Evolutionary conservation across 257 asterid species (phyloP).

Genomic region (Verbascum thapsus): DNA sequence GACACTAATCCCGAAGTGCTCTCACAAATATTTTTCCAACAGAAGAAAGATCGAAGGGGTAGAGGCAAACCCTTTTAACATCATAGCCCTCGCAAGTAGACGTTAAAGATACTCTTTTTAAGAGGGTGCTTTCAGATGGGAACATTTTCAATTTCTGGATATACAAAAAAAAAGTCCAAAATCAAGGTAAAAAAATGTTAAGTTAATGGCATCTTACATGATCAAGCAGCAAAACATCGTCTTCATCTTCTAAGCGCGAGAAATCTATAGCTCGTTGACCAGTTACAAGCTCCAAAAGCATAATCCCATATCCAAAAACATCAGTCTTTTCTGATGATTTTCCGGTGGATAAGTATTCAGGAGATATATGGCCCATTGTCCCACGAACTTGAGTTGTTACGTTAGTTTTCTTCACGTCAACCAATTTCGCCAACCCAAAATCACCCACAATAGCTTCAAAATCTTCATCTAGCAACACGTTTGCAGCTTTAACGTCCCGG

Average conservation of each 20-base stretch:
- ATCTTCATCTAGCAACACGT: conserved; percentile 60
- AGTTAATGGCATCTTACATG: conserved; percentile 41
- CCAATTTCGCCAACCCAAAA: conserved; percentile 69
- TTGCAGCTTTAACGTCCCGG: conserved; percentile 72
- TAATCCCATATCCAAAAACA: conserved; percentile 67
- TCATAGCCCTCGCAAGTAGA: too few relatives aligned
- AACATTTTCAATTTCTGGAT: not conserved
- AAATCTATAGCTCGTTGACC: conserved; percentile 74
- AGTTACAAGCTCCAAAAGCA: conserved; percentile 64
- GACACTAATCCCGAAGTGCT: too few relatives aligned
- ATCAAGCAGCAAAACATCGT: conserved; percentile 63
- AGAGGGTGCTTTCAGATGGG: not conserved
- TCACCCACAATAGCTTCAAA: conserved; percentile 71
- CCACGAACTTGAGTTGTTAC: conserved; percentile 78
- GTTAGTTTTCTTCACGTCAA: conserved; percentile 58
- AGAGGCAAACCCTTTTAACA: too few relatives aligned
- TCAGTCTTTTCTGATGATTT: conserved; percentile 68
- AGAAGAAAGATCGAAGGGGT: too few relatives aligned
- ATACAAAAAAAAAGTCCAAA: not conserved
- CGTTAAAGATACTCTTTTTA: too few relatives aligned
- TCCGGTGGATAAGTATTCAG: conserved; percentile 69
- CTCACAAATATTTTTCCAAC: too few relatives aligned
- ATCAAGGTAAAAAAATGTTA: too few relatives aligned
- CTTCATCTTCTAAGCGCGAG: conserved; percentile 69
- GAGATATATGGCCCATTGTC: conserved; percentile 77